These are phyloP conservation scores for Cucurbita argyrosperma DNA, from an alignment of 306 rosid species.

Conservation along the genomic window DNA sequence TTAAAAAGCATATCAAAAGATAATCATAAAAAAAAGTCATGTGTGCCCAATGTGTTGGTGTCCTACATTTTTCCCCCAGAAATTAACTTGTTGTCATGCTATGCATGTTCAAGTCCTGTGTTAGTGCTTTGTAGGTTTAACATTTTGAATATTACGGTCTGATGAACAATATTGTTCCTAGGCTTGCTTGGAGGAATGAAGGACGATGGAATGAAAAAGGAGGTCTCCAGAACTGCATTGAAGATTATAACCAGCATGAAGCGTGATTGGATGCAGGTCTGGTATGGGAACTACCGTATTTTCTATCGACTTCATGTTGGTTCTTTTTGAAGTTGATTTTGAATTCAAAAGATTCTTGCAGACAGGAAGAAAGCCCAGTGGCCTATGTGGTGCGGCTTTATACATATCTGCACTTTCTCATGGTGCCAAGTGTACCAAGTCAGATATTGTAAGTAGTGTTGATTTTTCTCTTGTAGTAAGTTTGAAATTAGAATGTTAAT, in stretches of 20 bases:
- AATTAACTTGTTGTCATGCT: too few relatives aligned
- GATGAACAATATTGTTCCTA: not conserved
- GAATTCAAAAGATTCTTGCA: conserved; percentile 11
- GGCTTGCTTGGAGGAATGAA: conserved; percentile 21
- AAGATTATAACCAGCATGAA: conserved; percentile 71
- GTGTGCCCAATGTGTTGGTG: too few relatives aligned
- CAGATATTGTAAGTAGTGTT: conserved; percentile 57
- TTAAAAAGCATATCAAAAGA: too few relatives aligned
- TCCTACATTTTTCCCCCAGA: too few relatives aligned
- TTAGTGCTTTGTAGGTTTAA: too few relatives aligned
- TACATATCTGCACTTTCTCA: conserved; percentile 71
- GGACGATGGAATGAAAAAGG: conserved; percentile 18
- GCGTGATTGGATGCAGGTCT: conserved; percentile 92
- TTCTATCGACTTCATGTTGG: not conserved
- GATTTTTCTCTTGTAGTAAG: not conserved
- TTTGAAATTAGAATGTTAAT: not conserved
- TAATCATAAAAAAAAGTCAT: too few relatives aligned
- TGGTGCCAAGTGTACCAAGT: conserved; percentile 52
- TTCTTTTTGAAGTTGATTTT: not conserved
- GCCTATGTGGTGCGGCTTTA: conserved; percentile 81
- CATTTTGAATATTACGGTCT: not conserved
- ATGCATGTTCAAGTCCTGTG: too few relatives aligned
- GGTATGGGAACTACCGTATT: not conserved
- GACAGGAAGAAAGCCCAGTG: conserved; percentile 93
- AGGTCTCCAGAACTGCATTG: conserved; percentile 54